Evolutionary conservation across 345 rosid genomes (phyloP).

Genomic region (Eucalyptus sp.): DNA sequence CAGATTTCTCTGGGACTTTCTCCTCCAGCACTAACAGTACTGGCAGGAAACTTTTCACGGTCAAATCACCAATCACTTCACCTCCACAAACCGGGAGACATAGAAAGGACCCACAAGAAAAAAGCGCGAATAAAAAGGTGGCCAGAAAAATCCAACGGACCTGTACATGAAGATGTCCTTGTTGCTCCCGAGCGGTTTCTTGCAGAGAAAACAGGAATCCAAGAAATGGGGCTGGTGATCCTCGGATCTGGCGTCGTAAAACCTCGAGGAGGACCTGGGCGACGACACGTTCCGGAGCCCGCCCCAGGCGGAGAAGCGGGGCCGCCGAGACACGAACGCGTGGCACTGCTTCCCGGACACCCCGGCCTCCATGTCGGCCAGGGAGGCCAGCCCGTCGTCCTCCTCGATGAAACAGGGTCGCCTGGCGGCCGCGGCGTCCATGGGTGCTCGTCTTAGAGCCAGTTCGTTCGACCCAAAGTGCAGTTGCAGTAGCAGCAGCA

Average conservation of each 20-base stretch:
- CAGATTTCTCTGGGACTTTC: not conserved
- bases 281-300: constrained; percentile 27
- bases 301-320: constrained; percentile 9
- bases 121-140: too few relatives aligned
- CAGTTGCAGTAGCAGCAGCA: not conserved
- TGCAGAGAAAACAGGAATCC: constrained; percentile 63
- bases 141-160: constrained; percentile 1
- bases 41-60: not conserved
- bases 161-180: constrained; percentile 83
- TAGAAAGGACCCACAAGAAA: not conserved
- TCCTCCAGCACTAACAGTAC: not conserved
- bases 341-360: constrained; percentile 17
- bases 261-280: constrained; percentile 53
- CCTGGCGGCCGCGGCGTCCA: constrained; percentile 1
- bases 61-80: not conserved
- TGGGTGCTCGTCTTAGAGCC: not conserved
- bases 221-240: constrained; percentile 52
- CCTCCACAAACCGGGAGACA: not conserved
- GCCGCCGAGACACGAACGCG: constrained; percentile 20
- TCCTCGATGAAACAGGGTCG: constrained; percentile 41
- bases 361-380: constrained; percentile 60
- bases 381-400: constrained; percentile 44
- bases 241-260: constrained; percentile 55
- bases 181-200: constrained; percentile 55
- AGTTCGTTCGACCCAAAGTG: not conserved